Evolutionary conservation across 345 rosid species (phyloP).

Genomic region (Sisymbrium altissimum): DNA sequence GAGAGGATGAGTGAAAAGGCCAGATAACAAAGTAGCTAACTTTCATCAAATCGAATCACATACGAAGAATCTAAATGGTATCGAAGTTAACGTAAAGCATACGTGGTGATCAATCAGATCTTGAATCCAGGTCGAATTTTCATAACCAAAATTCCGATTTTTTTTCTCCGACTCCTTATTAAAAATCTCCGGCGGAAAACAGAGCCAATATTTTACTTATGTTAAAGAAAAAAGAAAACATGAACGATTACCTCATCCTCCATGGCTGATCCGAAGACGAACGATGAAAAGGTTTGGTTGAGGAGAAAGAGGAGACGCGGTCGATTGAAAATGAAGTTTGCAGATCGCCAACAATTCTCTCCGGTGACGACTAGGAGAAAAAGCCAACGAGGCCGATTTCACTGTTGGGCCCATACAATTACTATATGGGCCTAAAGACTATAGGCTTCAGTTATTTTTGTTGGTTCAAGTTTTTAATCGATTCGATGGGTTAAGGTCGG

Average conservation of each 20-base stretch:
- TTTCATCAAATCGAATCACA: slow-evolving; percentile 3
- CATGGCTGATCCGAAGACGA: slow-evolving; percentile 25
- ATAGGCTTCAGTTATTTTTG: not conserved
- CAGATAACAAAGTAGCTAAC: not conserved
- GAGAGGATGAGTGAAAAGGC: not conserved
- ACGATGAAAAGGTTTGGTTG: not conserved
- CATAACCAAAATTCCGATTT: not conserved
- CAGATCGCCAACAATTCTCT: not conserved
- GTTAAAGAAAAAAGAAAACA: not conserved
- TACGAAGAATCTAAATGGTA: not conserved
- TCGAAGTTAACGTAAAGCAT: not conserved
- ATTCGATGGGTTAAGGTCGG: not conserved
- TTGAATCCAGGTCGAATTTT: not conserved
- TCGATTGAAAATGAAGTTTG: slow-evolving; percentile 9
- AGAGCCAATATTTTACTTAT: not conserved
- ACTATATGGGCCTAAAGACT: slow-evolving; percentile 17
- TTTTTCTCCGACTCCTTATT: not conserved
- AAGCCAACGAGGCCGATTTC: slow-evolving; percentile 15
- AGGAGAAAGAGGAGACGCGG: slow-evolving; percentile 5
- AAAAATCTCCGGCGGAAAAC: slow-evolving; percentile 2
- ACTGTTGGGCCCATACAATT: not conserved
- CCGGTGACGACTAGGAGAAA: slow-evolving; percentile 14
- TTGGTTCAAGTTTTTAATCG: not conserved
- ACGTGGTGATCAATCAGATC: slow-evolving; percentile 16
- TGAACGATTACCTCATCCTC: slow-evolving; percentile 24